These are phyloP conservation scores for Ophidiomyces ophidiicola DNA, from an alignment of 2,329 filamentous ascomycete genomes.

Conservation along the genomic window DNA sequence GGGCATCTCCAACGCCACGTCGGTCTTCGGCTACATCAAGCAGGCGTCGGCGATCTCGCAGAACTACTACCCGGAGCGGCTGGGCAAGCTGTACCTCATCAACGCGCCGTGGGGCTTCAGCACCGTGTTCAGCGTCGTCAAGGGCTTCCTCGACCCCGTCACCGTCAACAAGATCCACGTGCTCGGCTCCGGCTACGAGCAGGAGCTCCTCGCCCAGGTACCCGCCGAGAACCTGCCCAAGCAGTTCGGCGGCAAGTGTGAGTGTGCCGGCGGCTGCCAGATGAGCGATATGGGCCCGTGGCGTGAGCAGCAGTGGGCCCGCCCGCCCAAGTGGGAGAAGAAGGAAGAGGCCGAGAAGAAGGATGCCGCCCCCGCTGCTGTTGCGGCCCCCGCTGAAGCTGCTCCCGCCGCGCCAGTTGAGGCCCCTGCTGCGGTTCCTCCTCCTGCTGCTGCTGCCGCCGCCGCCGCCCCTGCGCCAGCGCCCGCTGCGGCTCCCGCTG, in stretches of 20 bases:
- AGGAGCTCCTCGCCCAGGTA: conserved; percentile 71
- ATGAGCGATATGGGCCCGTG: conserved; percentile 86
- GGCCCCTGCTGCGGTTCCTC: background rate
- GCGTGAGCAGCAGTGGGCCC: conserved; percentile 41
- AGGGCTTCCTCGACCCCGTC: conserved; percentile 90
- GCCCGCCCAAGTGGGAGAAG: conserved; percentile 33
- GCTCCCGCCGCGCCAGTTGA: background rate
- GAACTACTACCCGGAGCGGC: conserved; percentile 97
- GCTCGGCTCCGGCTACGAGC: conserved; percentile 67
- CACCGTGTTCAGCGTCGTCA: conserved; percentile 71
- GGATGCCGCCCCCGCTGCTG: background rate
- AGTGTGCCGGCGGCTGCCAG: conserved; percentile 70
- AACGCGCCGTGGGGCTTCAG: conserved; percentile 96
- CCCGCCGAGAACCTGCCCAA: conserved; percentile 81
- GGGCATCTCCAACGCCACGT: conserved; percentile 63
- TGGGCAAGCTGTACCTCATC: conserved; percentile 94
- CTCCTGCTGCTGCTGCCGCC: background rate
- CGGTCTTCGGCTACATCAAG: conserved; percentile 79
- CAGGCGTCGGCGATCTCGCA: conserved; percentile 81
- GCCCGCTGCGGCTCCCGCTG: background rate
- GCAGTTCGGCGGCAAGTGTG: conserved; percentile 70
- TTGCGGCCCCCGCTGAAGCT: background rate
- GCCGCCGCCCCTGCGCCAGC: background rate
- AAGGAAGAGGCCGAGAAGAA: conserved; percentile 21
- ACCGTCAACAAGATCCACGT: conserved; percentile 95